Conservation (phyloP, 2,329 filamentous ascomycete species). For the Aspergillus sp. region DNA sequence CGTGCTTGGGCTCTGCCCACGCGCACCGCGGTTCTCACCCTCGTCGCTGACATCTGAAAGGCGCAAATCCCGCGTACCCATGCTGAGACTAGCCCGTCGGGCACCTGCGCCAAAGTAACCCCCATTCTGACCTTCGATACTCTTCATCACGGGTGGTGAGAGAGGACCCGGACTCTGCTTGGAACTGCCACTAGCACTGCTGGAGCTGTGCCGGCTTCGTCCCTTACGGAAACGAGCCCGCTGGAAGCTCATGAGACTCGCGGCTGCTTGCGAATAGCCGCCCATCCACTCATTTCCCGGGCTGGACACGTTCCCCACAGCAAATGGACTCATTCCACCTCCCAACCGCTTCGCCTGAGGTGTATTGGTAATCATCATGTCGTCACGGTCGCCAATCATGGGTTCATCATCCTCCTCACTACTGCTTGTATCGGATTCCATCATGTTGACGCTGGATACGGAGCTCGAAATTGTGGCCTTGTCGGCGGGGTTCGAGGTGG, state of each 20-base stretch:
- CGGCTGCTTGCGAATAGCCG: conserved; percentile 67
- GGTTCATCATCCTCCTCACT: conserved; percentile 60
- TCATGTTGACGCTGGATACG: conserved; percentile 74
- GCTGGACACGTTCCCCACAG: conserved; percentile 51
- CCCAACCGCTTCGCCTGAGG: conserved; percentile 70
- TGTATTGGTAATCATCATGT: conserved; percentile 70
- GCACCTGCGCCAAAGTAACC: conserved; percentile 60
- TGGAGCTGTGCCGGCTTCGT: conserved; percentile 65
- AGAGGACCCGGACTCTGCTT: conserved; percentile 69
- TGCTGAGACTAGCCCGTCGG: conserved; percentile 82
- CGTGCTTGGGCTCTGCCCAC: conserved; percentile 38
- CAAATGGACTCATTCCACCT: conserved; percentile 48
- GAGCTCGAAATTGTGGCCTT: conserved; percentile 76
- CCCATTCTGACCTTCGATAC: conserved; percentile 53
- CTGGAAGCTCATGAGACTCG: conserved; percentile 79
- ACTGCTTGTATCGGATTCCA: conserved; percentile 77
- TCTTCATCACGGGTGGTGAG: conserved; percentile 70
- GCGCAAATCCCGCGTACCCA: conserved; percentile 85
- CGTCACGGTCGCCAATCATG: conserved; percentile 72
- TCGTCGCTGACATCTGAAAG: conserved; percentile 78
- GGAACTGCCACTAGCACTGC: conserved; percentile 70
- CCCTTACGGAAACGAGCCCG: conserved; percentile 59
- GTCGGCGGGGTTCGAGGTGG: conserved; percentile 68
- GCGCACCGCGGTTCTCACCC: conserved; percentile 57
- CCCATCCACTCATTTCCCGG: conserved; percentile 64